A percentile compares a stretch with the other conserved stretches of the same genome.
Conservation (phyloP, 2,329 filamentous ascomycete species). For the Rhynchosporium agropyri region DNA sequence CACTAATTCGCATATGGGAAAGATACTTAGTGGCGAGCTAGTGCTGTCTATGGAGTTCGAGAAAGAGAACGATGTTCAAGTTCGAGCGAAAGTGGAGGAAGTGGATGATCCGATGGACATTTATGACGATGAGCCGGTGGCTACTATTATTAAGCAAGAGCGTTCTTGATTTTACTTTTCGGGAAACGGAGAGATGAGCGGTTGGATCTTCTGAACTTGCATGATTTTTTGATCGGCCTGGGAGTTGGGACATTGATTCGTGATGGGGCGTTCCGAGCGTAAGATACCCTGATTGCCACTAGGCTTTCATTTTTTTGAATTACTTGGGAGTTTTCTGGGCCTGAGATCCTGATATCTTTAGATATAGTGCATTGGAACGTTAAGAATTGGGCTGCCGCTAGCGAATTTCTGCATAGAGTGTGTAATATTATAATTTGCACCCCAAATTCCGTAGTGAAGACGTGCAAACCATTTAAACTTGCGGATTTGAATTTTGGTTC, state of each 20-base stretch:
- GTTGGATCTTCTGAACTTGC: not conserved
- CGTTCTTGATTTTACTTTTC: not conserved
- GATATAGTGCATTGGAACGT: not conserved
- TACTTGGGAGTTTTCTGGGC: no score
- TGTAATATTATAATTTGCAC: not conserved
- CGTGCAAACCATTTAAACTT: not conserved
- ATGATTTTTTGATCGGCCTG: not conserved
- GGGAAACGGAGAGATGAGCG: not conserved
- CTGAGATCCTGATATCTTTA: not conserved
- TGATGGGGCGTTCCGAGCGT: no score
- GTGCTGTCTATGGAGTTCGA: conserved; percentile 30
- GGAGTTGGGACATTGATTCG: not conserved
- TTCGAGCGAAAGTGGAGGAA: conserved; percentile 14
- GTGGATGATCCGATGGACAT: conserved; percentile 21
- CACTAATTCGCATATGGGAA: conserved; percentile 50
- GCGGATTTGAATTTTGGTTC: no score
- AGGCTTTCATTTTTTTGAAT: no score
- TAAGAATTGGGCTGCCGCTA: not conserved
- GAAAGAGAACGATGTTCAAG: not conserved
- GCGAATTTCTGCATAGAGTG: conserved; percentile 11
- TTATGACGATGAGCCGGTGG: conserved; percentile 14
- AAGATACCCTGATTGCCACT: no score
- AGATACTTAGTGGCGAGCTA: conserved; percentile 44
- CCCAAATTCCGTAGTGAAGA: not conserved
- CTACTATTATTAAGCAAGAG: conserved; percentile 16